Evolutionary conservation across 2,329 filamentous ascomycete genomes (phyloP).

Genomic region (Pyricularia sp.): DNA sequence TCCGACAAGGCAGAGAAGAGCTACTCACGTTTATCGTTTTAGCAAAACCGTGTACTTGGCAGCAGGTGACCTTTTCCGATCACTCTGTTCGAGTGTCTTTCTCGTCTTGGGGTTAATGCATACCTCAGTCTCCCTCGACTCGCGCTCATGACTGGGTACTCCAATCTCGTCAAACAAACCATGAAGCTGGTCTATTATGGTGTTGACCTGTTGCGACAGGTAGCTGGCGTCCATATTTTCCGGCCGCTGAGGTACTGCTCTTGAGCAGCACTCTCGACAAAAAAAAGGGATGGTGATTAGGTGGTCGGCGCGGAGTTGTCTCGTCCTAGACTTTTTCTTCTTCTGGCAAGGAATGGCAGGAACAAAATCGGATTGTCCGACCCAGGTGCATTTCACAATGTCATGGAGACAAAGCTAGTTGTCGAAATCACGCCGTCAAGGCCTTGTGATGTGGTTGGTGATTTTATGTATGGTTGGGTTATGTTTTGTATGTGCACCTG

Average conservation of each 20-base stretch:
- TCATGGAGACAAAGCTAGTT: neutral
- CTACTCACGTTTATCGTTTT: conserved; percentile 29
- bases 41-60: neutral
- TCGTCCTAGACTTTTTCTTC: neutral
- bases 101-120: conserved; percentile 13
- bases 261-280: neutral
- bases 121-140: conserved; percentile 81
- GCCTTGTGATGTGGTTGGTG: neutral
- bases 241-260: neutral
- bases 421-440: neutral
- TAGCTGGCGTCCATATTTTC: conserved; percentile 73
- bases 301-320: neutral
- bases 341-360: neutral
- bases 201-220: conserved; percentile 87
- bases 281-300: neutral
- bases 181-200: conserved; percentile 84
- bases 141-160: conserved; percentile 84
- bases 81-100: conserved; percentile 7
- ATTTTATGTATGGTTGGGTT: neutral
- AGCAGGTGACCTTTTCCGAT: neutral
- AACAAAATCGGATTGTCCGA: neutral
- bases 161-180: conserved; percentile 96
- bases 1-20: conserved; percentile 86
- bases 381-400: neutral
- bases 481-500: neutral